Percentiles rank a stretch among this genome's conserved stretches.
phyloP scores from a whole-genome alignment of 1,284 basidiomycete species.

The Athelia psychrophila region DNA sequence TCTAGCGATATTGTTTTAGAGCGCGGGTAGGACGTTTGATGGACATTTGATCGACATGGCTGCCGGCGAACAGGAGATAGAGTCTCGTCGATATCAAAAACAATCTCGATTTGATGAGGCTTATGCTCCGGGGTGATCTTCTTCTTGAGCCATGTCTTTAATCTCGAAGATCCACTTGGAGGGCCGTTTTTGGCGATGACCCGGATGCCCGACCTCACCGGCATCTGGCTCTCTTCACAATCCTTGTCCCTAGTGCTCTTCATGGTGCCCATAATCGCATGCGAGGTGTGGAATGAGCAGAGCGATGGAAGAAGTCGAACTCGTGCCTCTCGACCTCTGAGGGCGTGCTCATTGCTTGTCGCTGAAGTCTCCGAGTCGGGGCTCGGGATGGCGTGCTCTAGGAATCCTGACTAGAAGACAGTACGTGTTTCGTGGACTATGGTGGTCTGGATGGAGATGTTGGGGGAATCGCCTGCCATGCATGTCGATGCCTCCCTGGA shows the following conservation, averaged over 20 bases:
- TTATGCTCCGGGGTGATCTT: conserved; percentile 41
- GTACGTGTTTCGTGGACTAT: conserved; percentile 20
- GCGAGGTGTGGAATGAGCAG: conserved; percentile 7
- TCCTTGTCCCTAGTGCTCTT: conserved; percentile 33
- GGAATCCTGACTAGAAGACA: conserved; percentile 36
- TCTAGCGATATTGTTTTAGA: conserved; percentile 5
- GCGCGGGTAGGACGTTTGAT: no score
- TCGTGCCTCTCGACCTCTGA: conserved; percentile 23
- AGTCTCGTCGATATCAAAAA: conserved; percentile 30
- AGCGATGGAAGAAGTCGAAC: conserved; percentile 3
- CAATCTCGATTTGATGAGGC: conserved; percentile 32
- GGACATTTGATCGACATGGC: conserved; percentile 4
- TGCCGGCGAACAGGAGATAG: conserved; percentile 34
- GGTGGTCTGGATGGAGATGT: conserved; percentile 16
- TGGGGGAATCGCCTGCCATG: conserved; percentile 17
- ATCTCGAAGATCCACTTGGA: conserved; percentile 35
- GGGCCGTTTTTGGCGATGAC: conserved; percentile 5
- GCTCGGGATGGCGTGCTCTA: conserved; percentile 29
- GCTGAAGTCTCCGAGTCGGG: conserved; percentile 18
- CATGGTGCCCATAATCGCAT: neutral
- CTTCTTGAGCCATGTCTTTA: conserved; percentile 64
- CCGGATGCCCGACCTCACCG: conserved; percentile 15
- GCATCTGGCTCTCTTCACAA: conserved; percentile 26
- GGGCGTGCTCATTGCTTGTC: conserved; percentile 17
- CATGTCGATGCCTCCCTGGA: conserved; percentile 20